phyloP scores from a whole-genome alignment of 768 basidiomycete genomes.

The Leccinum subgranulosum region DNA sequence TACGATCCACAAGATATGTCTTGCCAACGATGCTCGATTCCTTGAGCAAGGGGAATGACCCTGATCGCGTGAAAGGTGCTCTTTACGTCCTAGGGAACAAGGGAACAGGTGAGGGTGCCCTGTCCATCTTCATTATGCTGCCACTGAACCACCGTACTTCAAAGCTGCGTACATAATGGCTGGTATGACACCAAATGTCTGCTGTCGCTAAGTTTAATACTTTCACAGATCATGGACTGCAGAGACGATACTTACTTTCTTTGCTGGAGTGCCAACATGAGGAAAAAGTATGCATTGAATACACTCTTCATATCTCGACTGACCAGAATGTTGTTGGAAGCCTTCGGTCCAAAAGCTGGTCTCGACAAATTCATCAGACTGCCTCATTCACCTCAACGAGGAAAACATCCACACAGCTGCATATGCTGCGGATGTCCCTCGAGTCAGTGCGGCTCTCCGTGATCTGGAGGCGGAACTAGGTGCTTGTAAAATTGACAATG shows the following conservation, averaged over 20 bases:
- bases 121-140: background rate
- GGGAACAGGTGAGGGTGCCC: conserved; percentile 50
- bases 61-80: conserved; percentile 94
- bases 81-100: conserved; percentile 78
- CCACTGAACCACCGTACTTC: conserved; percentile 6
- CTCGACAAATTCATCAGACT: conserved; percentile 56
- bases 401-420: conserved; percentile 63
- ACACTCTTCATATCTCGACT: conserved; percentile 37
- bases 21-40: conserved; percentile 61
- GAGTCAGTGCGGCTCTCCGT: conserved; percentile 45
- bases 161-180: conserved; percentile 66
- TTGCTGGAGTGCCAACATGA: conserved; percentile 78
- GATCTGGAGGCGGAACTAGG: conserved; percentile 53
- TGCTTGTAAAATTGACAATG: conserved; percentile 37
- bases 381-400: conserved; percentile 55
- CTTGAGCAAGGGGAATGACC: conserved; percentile 71
- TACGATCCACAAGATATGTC: conserved; percentile 66
- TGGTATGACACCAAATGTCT: conserved; percentile 40
- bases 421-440: conserved; percentile 47
- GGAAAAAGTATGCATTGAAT: conserved; percentile 58
- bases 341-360: conserved; percentile 22
- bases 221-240: conserved; percentile 50
- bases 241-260: conserved; percentile 55
- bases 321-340: conserved; percentile 38
- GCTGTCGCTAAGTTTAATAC: conserved; percentile 9